Percentiles rank a stretch among this genome's conserved stretches.
phyloP scores from a whole-genome alignment of 2,329 filamentous ascomycete species.

The Setomelanomma holmii region DNA sequence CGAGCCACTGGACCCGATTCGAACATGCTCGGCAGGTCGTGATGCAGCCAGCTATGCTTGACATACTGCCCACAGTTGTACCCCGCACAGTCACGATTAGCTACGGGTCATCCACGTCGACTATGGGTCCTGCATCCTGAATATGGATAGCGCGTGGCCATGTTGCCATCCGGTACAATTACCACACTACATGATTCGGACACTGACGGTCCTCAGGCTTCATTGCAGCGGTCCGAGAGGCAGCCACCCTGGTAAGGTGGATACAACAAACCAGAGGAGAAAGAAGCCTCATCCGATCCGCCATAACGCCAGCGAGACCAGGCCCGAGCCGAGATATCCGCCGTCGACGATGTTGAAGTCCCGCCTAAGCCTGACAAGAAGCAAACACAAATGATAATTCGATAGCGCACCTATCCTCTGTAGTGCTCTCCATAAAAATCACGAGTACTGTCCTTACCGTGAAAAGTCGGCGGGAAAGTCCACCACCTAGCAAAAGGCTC shows the following conservation, averaged over 20 bases:
- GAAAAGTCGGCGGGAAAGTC: not conserved
- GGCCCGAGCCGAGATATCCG: not conserved
- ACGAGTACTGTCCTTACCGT: too few relatives aligned
- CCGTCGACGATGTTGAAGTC: not conserved
- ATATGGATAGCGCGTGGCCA: not conserved
- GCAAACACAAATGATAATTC: too few relatives aligned
- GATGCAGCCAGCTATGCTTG: constrained; percentile 1
- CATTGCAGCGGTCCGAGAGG: not conserved
- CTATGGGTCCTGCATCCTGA: not conserved
- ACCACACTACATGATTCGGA: not conserved
- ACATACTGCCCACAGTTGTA: constrained; percentile 4
- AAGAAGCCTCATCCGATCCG: not conserved
- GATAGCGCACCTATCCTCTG: too few relatives aligned
- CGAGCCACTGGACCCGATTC: constrained; percentile 11
- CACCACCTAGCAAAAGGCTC: not conserved
- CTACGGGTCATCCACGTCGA: not conserved
- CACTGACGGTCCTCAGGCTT: not conserved
- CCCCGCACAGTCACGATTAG: constrained; percentile 3
- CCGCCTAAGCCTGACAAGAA: too few relatives aligned
- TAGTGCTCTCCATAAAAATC: too few relatives aligned
- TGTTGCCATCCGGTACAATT: not conserved
- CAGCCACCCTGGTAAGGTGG: not conserved
- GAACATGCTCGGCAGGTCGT: not conserved
- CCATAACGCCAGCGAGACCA: not conserved
- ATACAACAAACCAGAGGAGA: not conserved